Conservation (phyloP, 768 basidiomycete genomes). For the Trichaptum fuscoviolaceum region DNA sequence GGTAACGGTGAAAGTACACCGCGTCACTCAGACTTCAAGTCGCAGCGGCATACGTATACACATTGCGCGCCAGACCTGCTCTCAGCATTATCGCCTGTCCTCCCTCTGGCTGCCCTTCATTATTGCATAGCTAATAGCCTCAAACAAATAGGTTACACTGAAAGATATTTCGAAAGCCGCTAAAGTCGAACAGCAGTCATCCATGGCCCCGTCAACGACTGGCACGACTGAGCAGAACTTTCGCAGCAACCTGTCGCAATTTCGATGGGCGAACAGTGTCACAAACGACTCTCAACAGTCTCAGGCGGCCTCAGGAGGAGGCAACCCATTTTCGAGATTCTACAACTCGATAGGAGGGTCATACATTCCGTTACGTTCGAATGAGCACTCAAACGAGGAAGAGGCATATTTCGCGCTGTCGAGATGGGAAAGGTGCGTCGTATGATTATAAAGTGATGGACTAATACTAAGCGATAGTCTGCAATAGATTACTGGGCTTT, state of each 20-base stretch:
- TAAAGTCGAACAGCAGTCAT: background rate
- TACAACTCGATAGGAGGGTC: constrained; percentile 81
- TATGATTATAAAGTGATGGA: constrained; percentile 5
- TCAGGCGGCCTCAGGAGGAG: constrained; percentile 16
- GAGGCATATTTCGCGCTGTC: constrained; percentile 92
- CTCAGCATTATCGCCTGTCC: background rate
- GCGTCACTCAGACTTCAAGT: too few relatives aligned
- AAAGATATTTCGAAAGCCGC: background rate
- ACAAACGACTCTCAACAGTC: constrained; percentile 63
- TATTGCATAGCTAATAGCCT: background rate
- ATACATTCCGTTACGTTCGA: constrained; percentile 84
- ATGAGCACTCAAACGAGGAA: constrained; percentile 84
- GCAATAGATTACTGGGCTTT: constrained; percentile 78
- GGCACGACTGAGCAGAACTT: constrained; percentile 57
- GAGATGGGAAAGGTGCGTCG: constrained; percentile 82
- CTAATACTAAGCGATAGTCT: constrained; percentile 1
- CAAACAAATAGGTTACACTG: background rate
- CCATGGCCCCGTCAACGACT: constrained; percentile 4
- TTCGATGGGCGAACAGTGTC: constrained; percentile 75
- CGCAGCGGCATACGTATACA: too few relatives aligned
- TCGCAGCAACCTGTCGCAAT: constrained; percentile 71
- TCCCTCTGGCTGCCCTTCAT: background rate
- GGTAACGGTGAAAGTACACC: too few relatives aligned
- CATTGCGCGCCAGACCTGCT: too few relatives aligned
- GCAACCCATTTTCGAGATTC: constrained; percentile 79